Base-by-base conservation (phyloP, 257 asterid genomes). In the Primulina huaijiensis region DNA sequence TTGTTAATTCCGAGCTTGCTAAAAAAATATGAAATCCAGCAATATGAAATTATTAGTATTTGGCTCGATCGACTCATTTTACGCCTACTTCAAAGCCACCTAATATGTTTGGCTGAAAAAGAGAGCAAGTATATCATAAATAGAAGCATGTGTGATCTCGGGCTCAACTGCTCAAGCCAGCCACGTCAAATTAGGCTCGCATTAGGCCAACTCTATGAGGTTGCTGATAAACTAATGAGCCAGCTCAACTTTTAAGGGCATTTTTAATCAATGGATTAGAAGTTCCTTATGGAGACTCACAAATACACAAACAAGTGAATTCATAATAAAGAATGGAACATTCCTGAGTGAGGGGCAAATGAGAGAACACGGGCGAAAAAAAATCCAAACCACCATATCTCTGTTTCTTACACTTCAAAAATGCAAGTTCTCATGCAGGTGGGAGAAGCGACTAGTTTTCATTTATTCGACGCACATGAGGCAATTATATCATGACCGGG, bases 381-480 rank as follows among this genome's bases (percentile, higher is more conserved):
- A 10, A 40, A 40, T 1, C 0, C 17, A 40, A 11, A 40, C 52
- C 52, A 10, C 52, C 5, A 11, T 1, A 40, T 40, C 8, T 40
- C 25, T 40, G 57, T 21, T 64, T n/a, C 34, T 8, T n/a, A 64
- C 23, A 10, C 60, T 62, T 33, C n/a, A 6, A 71, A 40, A 66
- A 20, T 21, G 64, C 34, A 29, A 14, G 52, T 27, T 65, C 20
- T 68, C 55, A 35, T 61, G 50, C 60, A 25, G 38, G 23, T 59
- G 64, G 58, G 62, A 35, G 53, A 17, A 17, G 19, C 7, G 19
- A 46, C 55, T 46, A 12, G 19, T 46, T 46, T 46, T 46, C 55
- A 46, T 46, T 40, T 46, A 46, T 11, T 14, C 0, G 55, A 4
- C 7, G 19, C 6, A 14, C 7, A 14, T 14, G n/a, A 46, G 14